These are phyloP conservation scores for Termitomyces sp. DNA, from an alignment of 1,284 basidiomycete species.

Conservation along the genomic window DNA sequence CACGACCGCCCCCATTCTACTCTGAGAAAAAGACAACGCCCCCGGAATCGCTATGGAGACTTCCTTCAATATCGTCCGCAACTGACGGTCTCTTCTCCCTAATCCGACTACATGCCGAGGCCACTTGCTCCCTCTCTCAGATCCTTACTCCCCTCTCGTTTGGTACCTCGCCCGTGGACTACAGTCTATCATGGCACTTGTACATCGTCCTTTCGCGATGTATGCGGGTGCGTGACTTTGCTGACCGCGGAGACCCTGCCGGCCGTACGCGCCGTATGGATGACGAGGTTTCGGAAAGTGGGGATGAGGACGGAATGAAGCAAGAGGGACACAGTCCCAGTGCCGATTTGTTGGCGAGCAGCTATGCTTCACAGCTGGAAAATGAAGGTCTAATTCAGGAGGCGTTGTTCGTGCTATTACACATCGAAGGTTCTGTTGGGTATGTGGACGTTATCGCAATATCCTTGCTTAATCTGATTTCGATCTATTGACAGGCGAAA, in stretches of 20 bases:
- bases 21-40: conserved; percentile 33
- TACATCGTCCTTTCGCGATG: conserved; percentile 85
- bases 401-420: conserved; percentile 85
- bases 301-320: conserved; percentile 41
- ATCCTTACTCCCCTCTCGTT: conserved; percentile 69
- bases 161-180: conserved; percentile 73
- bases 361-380: conserved; percentile 88
- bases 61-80: conserved; percentile 31
- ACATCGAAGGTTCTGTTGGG: conserved; percentile 79
- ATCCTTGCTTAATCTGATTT: neutral
- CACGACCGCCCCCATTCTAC: conserved; percentile 72
- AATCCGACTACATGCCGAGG: conserved; percentile 74
- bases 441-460: conserved; percentile 32
- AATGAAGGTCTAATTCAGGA: conserved; percentile 77
- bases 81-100: conserved; percentile 81
- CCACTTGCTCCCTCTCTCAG: conserved; percentile 58
- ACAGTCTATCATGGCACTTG: conserved; percentile 88
- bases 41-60: conserved; percentile 31
- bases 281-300: conserved; percentile 15
- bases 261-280: conserved; percentile 25
- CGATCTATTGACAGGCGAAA: conserved; percentile 49
- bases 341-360: conserved; percentile 79
- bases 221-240: conserved; percentile 80
- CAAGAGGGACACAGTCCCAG: conserved; percentile 73
- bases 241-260: conserved; percentile 62